These are phyloP conservation scores for Harrya chromipes DNA, from an alignment of 768 basidiomycete genomes.

Conservation along the genomic window DNA sequence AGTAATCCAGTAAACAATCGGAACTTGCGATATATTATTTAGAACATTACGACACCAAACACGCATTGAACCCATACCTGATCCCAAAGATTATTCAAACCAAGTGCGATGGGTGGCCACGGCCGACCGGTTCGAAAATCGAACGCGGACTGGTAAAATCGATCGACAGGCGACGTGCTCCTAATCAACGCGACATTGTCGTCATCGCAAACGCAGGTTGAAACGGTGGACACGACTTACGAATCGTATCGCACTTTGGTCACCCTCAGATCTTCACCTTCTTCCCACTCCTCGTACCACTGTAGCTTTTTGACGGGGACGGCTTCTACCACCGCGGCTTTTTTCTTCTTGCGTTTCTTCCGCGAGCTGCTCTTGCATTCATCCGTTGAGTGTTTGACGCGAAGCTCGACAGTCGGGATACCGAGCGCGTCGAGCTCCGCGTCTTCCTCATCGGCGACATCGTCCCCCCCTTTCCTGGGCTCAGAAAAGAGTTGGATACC, in stretches of 20 bases:
- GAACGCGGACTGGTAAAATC: constrained; percentile 53
- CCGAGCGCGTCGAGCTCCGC: constrained; percentile 64
- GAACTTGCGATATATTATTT: constrained; percentile 42
- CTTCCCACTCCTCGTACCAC: constrained; percentile 77
- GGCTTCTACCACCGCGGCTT: constrained; percentile 15
- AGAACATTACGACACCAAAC: neutral
- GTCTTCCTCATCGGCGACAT: constrained; percentile 35
- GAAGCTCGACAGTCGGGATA: constrained; percentile 60
- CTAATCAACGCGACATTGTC: constrained; percentile 30
- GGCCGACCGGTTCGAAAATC: constrained; percentile 50
- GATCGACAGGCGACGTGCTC: constrained; percentile 44
- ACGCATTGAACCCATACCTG: constrained; percentile 40
- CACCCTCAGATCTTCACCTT: constrained; percentile 49
- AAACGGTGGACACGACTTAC: constrained; percentile 37
- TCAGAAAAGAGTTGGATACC: constrained; percentile 56
- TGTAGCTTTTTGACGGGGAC: constrained; percentile 28
- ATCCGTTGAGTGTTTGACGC: constrained; percentile 52
- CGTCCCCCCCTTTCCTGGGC: constrained; percentile 31
- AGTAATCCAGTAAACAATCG: constrained; percentile 59
- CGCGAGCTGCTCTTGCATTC: constrained; percentile 54
- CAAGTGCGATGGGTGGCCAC: constrained; percentile 34
- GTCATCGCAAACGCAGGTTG: neutral
- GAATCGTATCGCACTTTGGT: constrained; percentile 42
- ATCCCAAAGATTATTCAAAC: constrained; percentile 55
- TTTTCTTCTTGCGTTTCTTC: constrained; percentile 46